These are phyloP conservation scores for Sporothrix euskadiensis DNA, from an alignment of 2,329 filamentous ascomycete species.

Conservation along the genomic window DNA sequence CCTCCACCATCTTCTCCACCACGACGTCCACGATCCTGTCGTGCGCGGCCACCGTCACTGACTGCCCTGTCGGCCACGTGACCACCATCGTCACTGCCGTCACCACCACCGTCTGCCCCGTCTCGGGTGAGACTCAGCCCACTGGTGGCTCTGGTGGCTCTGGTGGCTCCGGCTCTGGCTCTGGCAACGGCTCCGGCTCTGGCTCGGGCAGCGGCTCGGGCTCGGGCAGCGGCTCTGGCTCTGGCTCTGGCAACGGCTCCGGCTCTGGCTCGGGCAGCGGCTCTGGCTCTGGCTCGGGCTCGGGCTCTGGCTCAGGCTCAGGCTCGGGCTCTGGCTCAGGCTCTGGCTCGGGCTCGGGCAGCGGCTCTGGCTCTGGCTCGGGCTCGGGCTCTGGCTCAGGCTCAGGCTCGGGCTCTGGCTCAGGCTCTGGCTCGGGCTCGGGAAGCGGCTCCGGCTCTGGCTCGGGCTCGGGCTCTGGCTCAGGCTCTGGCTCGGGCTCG, in stretches of 20 bases:
- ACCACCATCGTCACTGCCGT: slow-evolving; percentile 15
- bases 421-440: background rate
- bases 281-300: background rate
- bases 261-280: background rate
- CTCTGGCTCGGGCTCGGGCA: background rate
- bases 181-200: background rate
- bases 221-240: background rate
- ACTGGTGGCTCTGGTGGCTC: slow-evolving; percentile 11
- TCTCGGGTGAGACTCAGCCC: background rate
- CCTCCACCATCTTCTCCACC: slow-evolving; percentile 3
- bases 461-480: too few species aligned
- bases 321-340: background rate
- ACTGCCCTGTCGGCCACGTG: slow-evolving; percentile 12
- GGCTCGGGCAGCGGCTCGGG: background rate
- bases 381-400: background rate
- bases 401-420: background rate
- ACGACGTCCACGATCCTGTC: slow-evolving; percentile 21
- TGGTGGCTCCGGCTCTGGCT: background rate
- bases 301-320: background rate
- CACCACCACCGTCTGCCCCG: slow-evolving; percentile 16
- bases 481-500: background rate
- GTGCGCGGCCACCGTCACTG: slow-evolving; percentile 22
- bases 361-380: background rate
- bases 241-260: background rate
- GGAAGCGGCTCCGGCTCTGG: background rate